Evolutionary conservation across 805 yeast species (phyloP).

Genomic region (Saturnispora kantuleensis): DNA sequence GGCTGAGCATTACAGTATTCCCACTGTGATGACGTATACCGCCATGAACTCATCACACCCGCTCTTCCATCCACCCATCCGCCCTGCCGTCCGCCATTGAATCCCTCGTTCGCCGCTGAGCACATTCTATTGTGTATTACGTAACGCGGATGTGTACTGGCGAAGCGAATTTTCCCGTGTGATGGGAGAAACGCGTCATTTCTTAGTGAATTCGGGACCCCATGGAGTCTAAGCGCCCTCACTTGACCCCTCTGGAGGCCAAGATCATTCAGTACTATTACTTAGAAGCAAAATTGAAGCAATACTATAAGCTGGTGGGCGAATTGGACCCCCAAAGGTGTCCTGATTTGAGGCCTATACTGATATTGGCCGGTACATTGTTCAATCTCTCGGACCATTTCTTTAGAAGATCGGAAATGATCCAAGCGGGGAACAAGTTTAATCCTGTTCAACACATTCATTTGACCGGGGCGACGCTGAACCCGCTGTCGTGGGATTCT

Average conservation of each 20-base stretch:
- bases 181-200: too few species aligned
- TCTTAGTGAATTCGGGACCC: too few species aligned
- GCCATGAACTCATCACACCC: too few species aligned
- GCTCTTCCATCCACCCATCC: not conserved
- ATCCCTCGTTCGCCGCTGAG: too few species aligned
- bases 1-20: too few species aligned
- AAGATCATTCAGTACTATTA: slow-evolving; percentile 50
- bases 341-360: slow-evolving; percentile 28
- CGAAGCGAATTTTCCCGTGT: too few species aligned
- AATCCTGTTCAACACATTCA: slow-evolving; percentile 33
- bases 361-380: slow-evolving; percentile 31
- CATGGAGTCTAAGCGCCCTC: not conserved
- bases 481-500: slow-evolving; percentile 26
- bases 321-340: slow-evolving; percentile 10
- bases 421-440: slow-evolving; percentile 31
- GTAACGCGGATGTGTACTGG: too few species aligned
- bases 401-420: slow-evolving; percentile 30
- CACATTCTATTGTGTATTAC: too few species aligned
- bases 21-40: too few species aligned
- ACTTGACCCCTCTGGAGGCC: slow-evolving; percentile 32
- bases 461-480: slow-evolving; percentile 29
- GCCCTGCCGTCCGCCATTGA: not conserved
- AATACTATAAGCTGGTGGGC: slow-evolving; percentile 15
- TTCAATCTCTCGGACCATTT: slow-evolving; percentile 33
- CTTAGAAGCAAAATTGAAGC: slow-evolving; percentile 37